These are phyloP conservation scores for Lithohypha guttulata DNA, from an alignment of 2,329 filamentous ascomycete species.

Conservation along the genomic window DNA sequence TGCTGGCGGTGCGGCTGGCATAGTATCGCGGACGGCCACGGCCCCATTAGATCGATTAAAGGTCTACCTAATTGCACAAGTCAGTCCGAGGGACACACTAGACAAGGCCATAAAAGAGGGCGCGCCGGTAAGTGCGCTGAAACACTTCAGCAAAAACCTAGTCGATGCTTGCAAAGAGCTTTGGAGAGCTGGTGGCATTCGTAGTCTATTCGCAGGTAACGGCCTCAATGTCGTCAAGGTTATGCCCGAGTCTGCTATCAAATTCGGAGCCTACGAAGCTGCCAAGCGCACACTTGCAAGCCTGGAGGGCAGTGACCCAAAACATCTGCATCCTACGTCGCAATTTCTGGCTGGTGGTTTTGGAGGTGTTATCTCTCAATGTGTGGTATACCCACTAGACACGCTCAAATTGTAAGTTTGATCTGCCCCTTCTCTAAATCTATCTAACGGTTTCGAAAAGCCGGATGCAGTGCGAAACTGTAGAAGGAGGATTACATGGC, in stretches of 20 bases:
- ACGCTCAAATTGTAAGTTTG: slow-evolving; percentile 47
- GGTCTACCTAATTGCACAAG: slow-evolving; percentile 93
- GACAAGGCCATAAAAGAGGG: slow-evolving; percentile 60
- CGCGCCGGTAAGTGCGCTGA: slow-evolving; percentile 52
- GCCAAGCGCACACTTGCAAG: slow-evolving; percentile 78
- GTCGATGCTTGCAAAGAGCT: slow-evolving; percentile 63
- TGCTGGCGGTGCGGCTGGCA: slow-evolving; percentile 88
- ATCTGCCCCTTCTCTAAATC: slow-evolving; percentile 1
- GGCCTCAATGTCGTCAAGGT: slow-evolving; percentile 95
- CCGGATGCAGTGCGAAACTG: slow-evolving; percentile 88
- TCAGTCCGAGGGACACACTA: slow-evolving; percentile 49
- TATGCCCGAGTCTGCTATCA: slow-evolving; percentile 96
- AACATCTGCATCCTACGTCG: slow-evolving; percentile 66
- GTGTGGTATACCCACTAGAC: slow-evolving; percentile 80
- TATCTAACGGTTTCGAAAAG: slow-evolving; percentile 26
- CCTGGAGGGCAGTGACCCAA: slow-evolving; percentile 74
- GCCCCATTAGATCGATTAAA: slow-evolving; percentile 94
- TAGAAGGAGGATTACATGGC: slow-evolving; percentile 71
- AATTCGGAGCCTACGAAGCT: slow-evolving; percentile 95
- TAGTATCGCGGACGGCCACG: slow-evolving; percentile 87
- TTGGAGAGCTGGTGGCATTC: slow-evolving; percentile 74
- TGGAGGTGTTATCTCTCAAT: slow-evolving; percentile 91
- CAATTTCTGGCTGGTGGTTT: slow-evolving; percentile 86
- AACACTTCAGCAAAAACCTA: slow-evolving; percentile 59
- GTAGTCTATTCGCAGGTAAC: slow-evolving; percentile 90